phyloP scores from a whole-genome alignment of 164 flowering plant species.

The Macadamia tetraphylla region DNA sequence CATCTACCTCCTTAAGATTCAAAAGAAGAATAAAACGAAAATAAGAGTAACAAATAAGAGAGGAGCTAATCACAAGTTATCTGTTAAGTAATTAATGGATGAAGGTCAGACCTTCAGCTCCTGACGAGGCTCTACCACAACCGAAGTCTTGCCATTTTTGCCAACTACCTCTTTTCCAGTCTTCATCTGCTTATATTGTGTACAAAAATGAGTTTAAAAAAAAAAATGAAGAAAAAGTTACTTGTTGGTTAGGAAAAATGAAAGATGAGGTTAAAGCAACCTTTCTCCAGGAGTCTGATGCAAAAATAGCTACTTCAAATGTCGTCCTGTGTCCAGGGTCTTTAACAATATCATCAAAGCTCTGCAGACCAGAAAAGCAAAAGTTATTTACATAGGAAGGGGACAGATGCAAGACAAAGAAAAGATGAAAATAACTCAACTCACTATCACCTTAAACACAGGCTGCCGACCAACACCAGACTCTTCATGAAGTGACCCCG shows the following conservation, averaged over 20 bases:
- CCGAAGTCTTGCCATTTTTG: constrained; percentile 14
- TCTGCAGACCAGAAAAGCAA: constrained; percentile 34
- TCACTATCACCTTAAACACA: constrained; percentile 48
- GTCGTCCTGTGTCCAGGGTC: constrained; percentile 62
- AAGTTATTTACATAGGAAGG: not conserved
- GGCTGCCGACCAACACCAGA: constrained; percentile 35
- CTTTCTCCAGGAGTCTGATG: constrained; percentile 62
- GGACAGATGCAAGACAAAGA: not conserved
- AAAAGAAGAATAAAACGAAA: constrained; percentile 1
- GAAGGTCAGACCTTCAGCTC: constrained; percentile 34
- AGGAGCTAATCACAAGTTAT: not conserved
- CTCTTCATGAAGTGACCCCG: constrained; percentile 33
- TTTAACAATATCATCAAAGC: constrained; percentile 45
- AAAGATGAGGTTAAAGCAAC: constrained; percentile 20
- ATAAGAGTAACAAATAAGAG: constrained; percentile 1
- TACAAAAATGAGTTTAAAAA: not conserved
- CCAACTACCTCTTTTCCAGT: constrained; percentile 18
- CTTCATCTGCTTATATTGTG: constrained; percentile 31
- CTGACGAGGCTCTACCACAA: constrained; percentile 17
- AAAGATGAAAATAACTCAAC: not conserved
- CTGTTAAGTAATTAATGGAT: not conserved
- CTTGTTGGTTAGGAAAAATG: not conserved
- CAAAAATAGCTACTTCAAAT: constrained; percentile 72
- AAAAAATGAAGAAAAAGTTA: not conserved
- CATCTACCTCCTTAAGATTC: constrained; percentile 33